Evolutionary conservation across 148 eudicot species (phyloP).

Genomic region (Limonium bicolor): DNA sequence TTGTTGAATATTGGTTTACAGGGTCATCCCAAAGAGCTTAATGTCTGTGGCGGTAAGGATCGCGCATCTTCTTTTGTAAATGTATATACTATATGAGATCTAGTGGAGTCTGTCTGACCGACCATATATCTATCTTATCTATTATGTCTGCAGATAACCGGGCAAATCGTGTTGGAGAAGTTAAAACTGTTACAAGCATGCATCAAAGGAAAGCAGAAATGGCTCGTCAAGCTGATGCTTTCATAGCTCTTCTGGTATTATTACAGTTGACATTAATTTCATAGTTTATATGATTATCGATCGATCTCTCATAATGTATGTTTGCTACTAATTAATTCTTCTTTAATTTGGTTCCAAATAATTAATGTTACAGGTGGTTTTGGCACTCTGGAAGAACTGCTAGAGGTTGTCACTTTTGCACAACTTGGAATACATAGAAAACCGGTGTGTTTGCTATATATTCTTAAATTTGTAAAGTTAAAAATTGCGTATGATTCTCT

Average conservation of each 20-base stretch:
- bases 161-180: slow-evolving; percentile 57
- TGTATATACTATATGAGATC: too few relatives aligned
- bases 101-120: too few relatives aligned
- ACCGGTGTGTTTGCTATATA: slow-evolving; percentile 79
- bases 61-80: too few relatives aligned
- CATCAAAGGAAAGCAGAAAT: slow-evolving; percentile 75
- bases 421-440: slow-evolving; percentile 87
- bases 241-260: slow-evolving; percentile 83
- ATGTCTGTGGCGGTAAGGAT: slow-evolving; percentile 75
- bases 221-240: slow-evolving; percentile 72
- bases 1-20: too few relatives aligned
- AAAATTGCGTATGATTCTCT: too few relatives aligned
- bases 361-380: slow-evolving; percentile 83
- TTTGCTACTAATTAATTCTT: too few relatives aligned
- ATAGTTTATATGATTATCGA: too few relatives aligned
- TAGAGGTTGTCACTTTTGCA: slow-evolving; percentile 89
- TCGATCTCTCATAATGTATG: too few relatives aligned
- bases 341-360: too few relatives aligned
- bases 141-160: slow-evolving; percentile 29
- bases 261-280: too few relatives aligned
- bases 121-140: too few relatives aligned
- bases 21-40: slow-evolving; percentile 86
- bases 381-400: slow-evolving; percentile 82
- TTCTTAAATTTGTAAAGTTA: too few relatives aligned
- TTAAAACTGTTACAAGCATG: slow-evolving; percentile 49